Percentiles rank a stretch among this genome's conserved stretches.
Conservation (phyloP, 495 filamentous ascomycete genomes). For the Penicillium manginii region DNA sequence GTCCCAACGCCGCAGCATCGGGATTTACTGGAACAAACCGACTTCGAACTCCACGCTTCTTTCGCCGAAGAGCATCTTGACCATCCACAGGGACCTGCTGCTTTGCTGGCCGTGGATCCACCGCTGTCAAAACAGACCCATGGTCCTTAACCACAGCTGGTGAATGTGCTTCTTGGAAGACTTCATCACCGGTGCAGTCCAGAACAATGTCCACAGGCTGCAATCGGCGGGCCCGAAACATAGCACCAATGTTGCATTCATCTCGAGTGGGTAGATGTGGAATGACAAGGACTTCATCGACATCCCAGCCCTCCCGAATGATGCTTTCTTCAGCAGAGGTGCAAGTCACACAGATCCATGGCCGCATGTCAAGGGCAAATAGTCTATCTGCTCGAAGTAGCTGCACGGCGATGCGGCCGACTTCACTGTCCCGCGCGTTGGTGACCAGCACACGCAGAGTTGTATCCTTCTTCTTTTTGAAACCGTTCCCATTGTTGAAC, state of each 20-base stretch:
- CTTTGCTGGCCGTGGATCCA: slow-evolving; percentile 33
- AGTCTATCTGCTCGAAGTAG: slow-evolving; percentile 39
- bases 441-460: slow-evolving; percentile 42
- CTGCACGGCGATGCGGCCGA: slow-evolving; percentile 41
- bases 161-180: slow-evolving; percentile 40
- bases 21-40: slow-evolving; percentile 46
- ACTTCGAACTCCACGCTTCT: slow-evolving; percentile 33
- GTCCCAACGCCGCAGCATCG: slow-evolving; percentile 32
- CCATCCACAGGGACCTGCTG: slow-evolving; percentile 15
- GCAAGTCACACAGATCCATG: slow-evolving; percentile 49
- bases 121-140: slow-evolving; percentile 43
- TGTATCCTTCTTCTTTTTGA: slow-evolving; percentile 13
- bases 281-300: slow-evolving; percentile 39
- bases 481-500: slow-evolving; percentile 2
- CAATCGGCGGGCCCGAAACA: slow-evolving; percentile 39
- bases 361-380: slow-evolving; percentile 32
- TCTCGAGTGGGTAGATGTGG: slow-evolving; percentile 25
- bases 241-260: slow-evolving; percentile 33
- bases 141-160: slow-evolving; percentile 36
- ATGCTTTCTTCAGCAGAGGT: slow-evolving; percentile 31
- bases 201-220: slow-evolving; percentile 45
- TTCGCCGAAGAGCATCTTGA: slow-evolving; percentile 20
- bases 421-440: slow-evolving; percentile 41
- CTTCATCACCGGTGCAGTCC: slow-evolving; percentile 40
- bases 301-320: slow-evolving; percentile 28